These are phyloP conservation scores for Peterozyma xylosa DNA, from an alignment of 805 yeast genomes.

Conservation along the genomic window DNA sequence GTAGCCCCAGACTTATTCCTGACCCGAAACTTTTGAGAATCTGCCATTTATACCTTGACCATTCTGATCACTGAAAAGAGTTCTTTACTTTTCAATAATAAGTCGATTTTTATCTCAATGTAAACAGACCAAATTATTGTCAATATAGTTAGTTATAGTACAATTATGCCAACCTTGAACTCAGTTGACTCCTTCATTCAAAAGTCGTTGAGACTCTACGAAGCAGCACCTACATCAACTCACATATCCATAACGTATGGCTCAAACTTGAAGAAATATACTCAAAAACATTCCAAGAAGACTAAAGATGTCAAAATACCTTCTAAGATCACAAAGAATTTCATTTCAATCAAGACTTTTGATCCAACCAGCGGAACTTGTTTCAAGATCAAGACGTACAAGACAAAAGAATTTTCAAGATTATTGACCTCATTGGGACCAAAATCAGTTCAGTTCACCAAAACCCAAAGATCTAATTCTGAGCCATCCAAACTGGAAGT, in stretches of 20 bases:
- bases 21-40: too few relatives aligned
- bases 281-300: constrained; percentile 13
- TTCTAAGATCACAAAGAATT: constrained; percentile 12
- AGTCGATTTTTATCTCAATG: too few relatives aligned
- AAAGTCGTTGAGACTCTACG: constrained; percentile 19
- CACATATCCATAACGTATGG: constrained; percentile 23
- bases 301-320: constrained; percentile 13
- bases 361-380: constrained; percentile 61
- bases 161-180: too few relatives aligned
- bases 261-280: constrained; percentile 16
- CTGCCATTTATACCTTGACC: too few relatives aligned
- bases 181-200: constrained; percentile 22
- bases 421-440: constrained; percentile 71
- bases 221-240: constrained; percentile 20
- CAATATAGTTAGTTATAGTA: too few relatives aligned
- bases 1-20: too few relatives aligned
- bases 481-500: not conserved
- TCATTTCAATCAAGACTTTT: constrained; percentile 49
- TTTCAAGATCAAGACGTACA: constrained; percentile 48
- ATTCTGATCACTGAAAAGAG: too few relatives aligned
- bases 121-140: too few relatives aligned
- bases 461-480: constrained; percentile 6
- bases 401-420: constrained; percentile 68
- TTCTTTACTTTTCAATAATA: too few relatives aligned
- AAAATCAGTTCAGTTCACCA: constrained; percentile 38